Evolutionary conservation across 805 yeast genomes (phyloP), one percentile per base, ranked within the genome.

Genomic region (Ascoidea tarda): DNA sequence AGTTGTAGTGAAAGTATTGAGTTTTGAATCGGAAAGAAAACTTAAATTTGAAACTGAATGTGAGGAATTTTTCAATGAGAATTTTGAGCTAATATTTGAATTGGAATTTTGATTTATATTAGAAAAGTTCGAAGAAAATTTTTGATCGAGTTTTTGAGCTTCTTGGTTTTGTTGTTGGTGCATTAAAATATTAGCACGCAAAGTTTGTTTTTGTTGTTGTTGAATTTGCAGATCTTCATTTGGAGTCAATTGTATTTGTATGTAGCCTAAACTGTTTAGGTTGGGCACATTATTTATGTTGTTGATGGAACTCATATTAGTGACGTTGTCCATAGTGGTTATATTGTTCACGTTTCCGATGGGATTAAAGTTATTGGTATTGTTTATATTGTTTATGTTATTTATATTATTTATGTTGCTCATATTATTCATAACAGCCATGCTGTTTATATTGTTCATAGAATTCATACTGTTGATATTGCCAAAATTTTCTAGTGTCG

Each of bases 21-120:
- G 28, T 48, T 62, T 65, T 47, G 47, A 6, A 48, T 62, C 63
- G 42, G 63, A 60, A 49, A 57, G 50, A 4, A 63, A 58, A 47
- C 59, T 62, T 44, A 59, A 58, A n/a, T 56, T 59, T 8, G 62
- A 54, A 33, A 58, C 62, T 32, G 62, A 38, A 38, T 8, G 59
- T 0, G 59, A 58, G 2, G 44, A 47, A 8, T 16, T 10, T 2
- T 46, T 46, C 16, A 16, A 46, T 46, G 47, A 5, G 8, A 16
- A 16, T 14, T 16, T 5, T n/a, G 55, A 38, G 14, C 44, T 38
- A 2, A 38, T 38, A 4, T 38, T 38, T 38, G 4, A 38, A 14
- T 2, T 38, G 8, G 44, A 38, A 4, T 38, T 38, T 10, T 38
- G 14, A 10, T 38, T 38, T 10, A 38, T 38, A 38, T 38, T 33